Evolutionary conservation across 2,329 filamentous ascomycete species (phyloP), one percentile per base, ranked within the genome.

Genomic region (Neonectria hederae): DNA sequence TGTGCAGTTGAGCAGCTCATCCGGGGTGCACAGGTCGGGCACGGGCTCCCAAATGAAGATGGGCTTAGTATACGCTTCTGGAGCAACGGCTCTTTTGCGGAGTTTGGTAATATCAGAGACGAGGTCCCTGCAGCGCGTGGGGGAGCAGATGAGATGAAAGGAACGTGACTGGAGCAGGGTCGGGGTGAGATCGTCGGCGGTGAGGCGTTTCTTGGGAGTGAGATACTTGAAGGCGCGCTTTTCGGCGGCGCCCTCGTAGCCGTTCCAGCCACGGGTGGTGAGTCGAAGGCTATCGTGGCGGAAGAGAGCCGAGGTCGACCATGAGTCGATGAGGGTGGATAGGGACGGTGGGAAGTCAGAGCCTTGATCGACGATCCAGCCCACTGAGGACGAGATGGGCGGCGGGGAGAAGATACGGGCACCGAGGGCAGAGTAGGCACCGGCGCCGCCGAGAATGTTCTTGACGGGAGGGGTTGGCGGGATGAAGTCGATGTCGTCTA

Each of bases 1-100:
- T 54, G 87, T 90, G 76, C 85, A 88, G 73, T 89, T 89, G 11
- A 90, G 81, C 28, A 90, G 80, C 75, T 90, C 85, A 45, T 89
- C 87, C 0, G 93, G 89, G 0, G 87, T 90, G 77, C 94, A 97
- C 1, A 93, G 85, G 78, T 97, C 93, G 1, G 96, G 96, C 1
- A 97, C 92, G 1, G 96, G 96, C 77, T 99, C 96, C 95, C 95
- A 99, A 56, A 98, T 88, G 76, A 97, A 93, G 7, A 94, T 79
- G 1, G 94, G 92, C 52, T 86, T 86, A 1, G 82, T 73, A 69
- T 83, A 83, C 11, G 73, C 65, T 49, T 78, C 76, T 5, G 70
- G 65, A 0, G 78, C 66, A 14, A 71, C 65, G 24, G 80, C 66
- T 9, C 79, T 79, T 72, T 83, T 84, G 9, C 87, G 82, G 30